Base-by-base conservation (phyloP, 1,284 basidiomycete genomes). In the Naganishia sp. region DNA sequence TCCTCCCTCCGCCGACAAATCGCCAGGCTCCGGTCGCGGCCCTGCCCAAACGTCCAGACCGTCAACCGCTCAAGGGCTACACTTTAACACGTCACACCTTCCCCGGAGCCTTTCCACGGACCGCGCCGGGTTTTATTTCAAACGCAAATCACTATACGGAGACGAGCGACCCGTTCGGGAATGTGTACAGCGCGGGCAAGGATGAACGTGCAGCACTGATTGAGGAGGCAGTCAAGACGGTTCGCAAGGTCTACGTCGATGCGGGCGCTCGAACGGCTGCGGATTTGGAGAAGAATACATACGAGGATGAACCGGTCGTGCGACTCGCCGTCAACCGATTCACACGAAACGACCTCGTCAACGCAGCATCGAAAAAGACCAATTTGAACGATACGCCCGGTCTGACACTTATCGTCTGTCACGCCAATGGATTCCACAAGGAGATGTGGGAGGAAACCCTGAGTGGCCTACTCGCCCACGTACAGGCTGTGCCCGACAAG, bases 361-460 rank as follows among this genome's bases (percentile, higher is more conserved):
- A 67, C 17, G 71, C 72, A 43, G 45, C 62, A 64, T 39, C 35
- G 35, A 13, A 13, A 9, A 39, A 39, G 35, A 39, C 62, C 69
- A 35, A 46, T 0, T 31, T 28, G 10, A 50, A 46, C 21, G 72
- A 70, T 18, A 72, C 63, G 41, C 70, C 71, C 1, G 85, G 86
- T 0, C 47, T 88, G 45, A 92, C 89, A 0, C 79, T 93, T 46
- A 83, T 93, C 68, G 79, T 89, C 50, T 84, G 85, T 9, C 90
- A 92, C 73, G 90, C 89, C 1, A 92, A 89, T 75, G 90, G 91
- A 9, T 87, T 93, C 71, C 85, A 86, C 69, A 92, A 92, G 77
- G 89, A 92, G 85, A 90, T 86, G 65, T 91, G 87, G 85, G 87
- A 90, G 72, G 84, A 87, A 0, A 83, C 83, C 3, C 68, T 92